Conservation (phyloP, 1,284 basidiomycete species). For the Gymnopus androsaceus region DNA sequence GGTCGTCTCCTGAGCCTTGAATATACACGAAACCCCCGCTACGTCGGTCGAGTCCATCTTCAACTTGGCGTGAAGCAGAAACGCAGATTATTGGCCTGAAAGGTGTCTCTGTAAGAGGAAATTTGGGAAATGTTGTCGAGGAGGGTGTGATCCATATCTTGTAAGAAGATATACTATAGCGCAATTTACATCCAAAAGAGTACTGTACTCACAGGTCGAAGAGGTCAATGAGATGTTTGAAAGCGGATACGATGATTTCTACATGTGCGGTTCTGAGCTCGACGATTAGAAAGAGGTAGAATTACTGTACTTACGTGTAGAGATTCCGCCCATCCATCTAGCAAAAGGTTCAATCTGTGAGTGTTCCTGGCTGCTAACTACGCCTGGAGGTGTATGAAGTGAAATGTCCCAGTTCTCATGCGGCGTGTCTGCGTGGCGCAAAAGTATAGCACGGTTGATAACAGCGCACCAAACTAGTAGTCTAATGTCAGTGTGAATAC, state of each 20-base stretch:
- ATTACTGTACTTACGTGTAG: constrained; percentile 50
- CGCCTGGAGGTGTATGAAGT: constrained; percentile 67
- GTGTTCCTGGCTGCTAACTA: constrained; percentile 73
- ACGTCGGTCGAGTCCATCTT: constrained; percentile 59
- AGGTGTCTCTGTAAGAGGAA: constrained; percentile 25
- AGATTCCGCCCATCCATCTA: constrained; percentile 67
- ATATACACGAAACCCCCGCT: constrained; percentile 73
- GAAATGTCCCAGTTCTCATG: constrained; percentile 48
- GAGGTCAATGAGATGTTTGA: constrained; percentile 50
- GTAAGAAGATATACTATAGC: too few relatives aligned
- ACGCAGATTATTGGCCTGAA: constrained; percentile 76
- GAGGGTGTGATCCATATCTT: constrained; percentile 66
- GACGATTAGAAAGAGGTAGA: not conserved
- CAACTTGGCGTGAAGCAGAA: constrained; percentile 72
- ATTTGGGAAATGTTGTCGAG: constrained; percentile 44
- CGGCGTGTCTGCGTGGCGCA: constrained; percentile 29
- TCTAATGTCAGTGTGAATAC: not conserved
- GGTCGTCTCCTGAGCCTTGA: constrained; percentile 89
- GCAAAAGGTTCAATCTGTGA: constrained; percentile 63
- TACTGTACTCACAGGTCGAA: constrained; percentile 45
- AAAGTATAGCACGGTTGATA: constrained; percentile 72
- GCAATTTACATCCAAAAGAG: not conserved
- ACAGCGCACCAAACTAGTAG: constrained; percentile 83
- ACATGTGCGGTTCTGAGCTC: not conserved
- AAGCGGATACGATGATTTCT: constrained; percentile 57